Evolutionary conservation across 2,329 filamentous ascomycete species (phyloP), one percentile per base, ranked within the genome.

Genomic region (Diplodia corticola): DNA sequence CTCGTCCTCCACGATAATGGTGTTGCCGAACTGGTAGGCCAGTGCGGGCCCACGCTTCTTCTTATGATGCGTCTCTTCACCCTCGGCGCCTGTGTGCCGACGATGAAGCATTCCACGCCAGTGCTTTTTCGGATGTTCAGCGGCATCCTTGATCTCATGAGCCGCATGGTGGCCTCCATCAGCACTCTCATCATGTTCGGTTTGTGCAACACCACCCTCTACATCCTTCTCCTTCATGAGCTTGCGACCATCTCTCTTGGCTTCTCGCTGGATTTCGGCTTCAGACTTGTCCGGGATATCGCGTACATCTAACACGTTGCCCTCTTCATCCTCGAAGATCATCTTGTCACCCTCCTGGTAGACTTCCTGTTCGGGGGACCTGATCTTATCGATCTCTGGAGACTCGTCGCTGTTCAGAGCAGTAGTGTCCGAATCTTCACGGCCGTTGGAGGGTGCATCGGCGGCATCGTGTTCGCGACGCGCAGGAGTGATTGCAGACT

Each of bases 1-100:
- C 76, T 91, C 90, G 69, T 96, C 91, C 79, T 96, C 91, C 17
- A 96, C 90, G 74, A 96, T 94, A 69, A 96, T 92, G 81, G 91
- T 93, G 74, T 92, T 93, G 69, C 92, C 92, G 73, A 92, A 94
- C 70, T 93, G 91, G 74, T 93, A 96, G 5, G 91, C 91, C 55
- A 89, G 83, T n/a, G 92, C 92, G 13, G 91, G 90, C 65, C 90
- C 90, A 70, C 86, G 83, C 44, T 83, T 80, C 46, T 78, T 78
- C 28, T 73, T 69, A 61, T 75, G 71, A 61, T 75, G 71, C 37
- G 75, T 71, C 49, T 71, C 72, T 5, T 73, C 68, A 10, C 74
- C 72, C 49, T 79, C 70, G 53, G 74, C 75, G 73, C 84, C 74
- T 70, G 80, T 74, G 37, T 76, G 72, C 33, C 75, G 72, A 46